These are phyloP conservation scores for Inga oerstediana DNA, from an alignment of 306 rosid genomes.

Conservation along the genomic window DNA sequence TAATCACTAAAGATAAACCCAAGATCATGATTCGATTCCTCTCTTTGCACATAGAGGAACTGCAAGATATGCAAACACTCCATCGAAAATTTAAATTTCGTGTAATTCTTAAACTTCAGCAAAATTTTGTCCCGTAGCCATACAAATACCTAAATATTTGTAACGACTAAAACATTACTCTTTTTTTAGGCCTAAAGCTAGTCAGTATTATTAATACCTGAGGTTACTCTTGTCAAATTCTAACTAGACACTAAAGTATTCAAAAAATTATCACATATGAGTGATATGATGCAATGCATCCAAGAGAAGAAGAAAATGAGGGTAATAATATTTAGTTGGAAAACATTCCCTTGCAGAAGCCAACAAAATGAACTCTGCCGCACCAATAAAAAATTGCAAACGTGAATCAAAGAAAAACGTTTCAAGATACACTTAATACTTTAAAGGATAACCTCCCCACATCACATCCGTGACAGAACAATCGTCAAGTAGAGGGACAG, in stretches of 20 bases:
- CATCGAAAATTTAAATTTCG: constrained; percentile 15
- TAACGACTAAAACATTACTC: neutral
- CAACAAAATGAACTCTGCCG: neutral
- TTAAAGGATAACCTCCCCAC: constrained; percentile 55
- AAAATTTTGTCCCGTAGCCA: constrained; percentile 2
- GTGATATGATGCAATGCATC: no score
- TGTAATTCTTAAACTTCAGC: constrained; percentile 5
- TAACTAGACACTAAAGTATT: neutral
- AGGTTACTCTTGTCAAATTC: neutral
- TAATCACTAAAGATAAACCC: no score
- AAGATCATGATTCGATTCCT: neutral
- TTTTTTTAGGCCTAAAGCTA: neutral
- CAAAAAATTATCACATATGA: neutral
- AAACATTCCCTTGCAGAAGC: constrained; percentile 1
- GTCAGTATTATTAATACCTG: neutral
- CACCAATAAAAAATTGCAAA: no score
- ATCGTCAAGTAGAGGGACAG: constrained; percentile 72
- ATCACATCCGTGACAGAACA: constrained; percentile 60
- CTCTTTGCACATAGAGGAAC: constrained; percentile 88
- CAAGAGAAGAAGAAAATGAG: no score
- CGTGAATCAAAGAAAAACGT: neutral
- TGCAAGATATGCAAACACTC: constrained; percentile 45
- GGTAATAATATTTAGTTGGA: neutral
- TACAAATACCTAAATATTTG: constrained; percentile 41
- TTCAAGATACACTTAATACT: neutral